Percentiles rank a stretch among this genome's conserved stretches.
Conservation (phyloP, 805 yeast genomes). For the Barnettozyma pratensis region DNA sequence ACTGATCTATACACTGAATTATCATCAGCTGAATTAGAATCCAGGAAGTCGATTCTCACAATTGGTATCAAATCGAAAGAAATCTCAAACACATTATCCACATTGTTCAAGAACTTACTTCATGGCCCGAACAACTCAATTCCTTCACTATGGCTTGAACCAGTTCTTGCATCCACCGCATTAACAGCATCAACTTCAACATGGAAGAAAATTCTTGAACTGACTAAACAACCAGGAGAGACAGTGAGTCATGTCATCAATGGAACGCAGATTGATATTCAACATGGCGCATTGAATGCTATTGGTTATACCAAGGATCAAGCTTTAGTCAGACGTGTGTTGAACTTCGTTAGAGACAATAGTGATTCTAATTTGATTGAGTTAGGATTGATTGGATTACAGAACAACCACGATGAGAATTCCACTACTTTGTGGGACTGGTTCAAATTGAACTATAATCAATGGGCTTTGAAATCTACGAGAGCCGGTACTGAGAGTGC, state of each 20-base stretch:
- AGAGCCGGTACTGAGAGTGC: slow-evolving; percentile 41
- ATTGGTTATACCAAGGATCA: slow-evolving; percentile 44
- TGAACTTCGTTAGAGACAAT: slow-evolving; percentile 54
- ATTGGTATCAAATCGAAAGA: slow-evolving; percentile 28
- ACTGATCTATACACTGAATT: slow-evolving; percentile 33
- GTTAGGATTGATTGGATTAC: slow-evolving; percentile 51
- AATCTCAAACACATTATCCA: slow-evolving; percentile 30
- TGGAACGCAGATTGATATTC: slow-evolving; percentile 35
- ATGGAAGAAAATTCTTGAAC: slow-evolving; percentile 53
- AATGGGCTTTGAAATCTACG: slow-evolving; percentile 45
- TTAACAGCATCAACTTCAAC: slow-evolving; percentile 37
- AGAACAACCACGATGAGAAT: slow-evolving; percentile 30
- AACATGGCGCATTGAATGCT: slow-evolving; percentile 50
- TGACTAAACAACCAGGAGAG: slow-evolving; percentile 45
- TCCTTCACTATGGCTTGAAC: slow-evolving; percentile 46
- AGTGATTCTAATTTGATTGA: slow-evolving; percentile 53
- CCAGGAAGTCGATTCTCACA: slow-evolving; percentile 39
- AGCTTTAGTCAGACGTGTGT: slow-evolving; percentile 45
- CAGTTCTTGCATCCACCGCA: slow-evolving; percentile 39
- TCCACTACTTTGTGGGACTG: slow-evolving; percentile 46
- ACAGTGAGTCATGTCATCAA: slow-evolving; percentile 31
- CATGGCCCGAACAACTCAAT: slow-evolving; percentile 49
- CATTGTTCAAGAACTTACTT: slow-evolving; percentile 41
- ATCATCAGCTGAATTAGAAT: slow-evolving; percentile 34
- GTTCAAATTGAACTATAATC: slow-evolving; percentile 48